Conservation (phyloP, 192 early-diverging fungal species). For the Backusella tuberculispora region DNA sequence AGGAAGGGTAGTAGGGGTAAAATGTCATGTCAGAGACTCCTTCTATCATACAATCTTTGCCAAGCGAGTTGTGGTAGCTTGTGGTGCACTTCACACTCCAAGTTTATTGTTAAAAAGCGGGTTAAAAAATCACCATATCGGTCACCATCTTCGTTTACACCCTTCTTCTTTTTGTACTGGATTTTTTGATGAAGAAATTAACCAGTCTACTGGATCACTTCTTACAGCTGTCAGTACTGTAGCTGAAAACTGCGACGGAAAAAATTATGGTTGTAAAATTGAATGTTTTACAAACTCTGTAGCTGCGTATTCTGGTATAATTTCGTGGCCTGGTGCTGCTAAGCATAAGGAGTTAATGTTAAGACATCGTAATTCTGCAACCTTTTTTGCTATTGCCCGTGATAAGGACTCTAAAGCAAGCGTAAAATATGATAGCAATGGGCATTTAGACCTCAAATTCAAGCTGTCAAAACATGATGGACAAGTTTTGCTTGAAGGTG, state of each 20-base stretch:
- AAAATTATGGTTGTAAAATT: constrained; percentile 67
- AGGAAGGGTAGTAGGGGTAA: constrained; percentile 60
- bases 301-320: constrained; percentile 38
- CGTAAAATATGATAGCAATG: constrained; percentile 47
- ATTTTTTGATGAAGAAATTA: constrained; percentile 50
- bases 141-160: constrained; percentile 65
- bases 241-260: constrained; percentile 59
- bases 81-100: constrained; percentile 68
- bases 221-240: constrained; percentile 67
- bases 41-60: constrained; percentile 48
- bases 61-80: constrained; percentile 59
- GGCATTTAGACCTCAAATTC: constrained; percentile 52
- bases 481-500: constrained; percentile 46
- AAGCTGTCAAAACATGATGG: constrained; percentile 57
- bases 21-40: constrained; percentile 33
- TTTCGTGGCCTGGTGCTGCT: constrained; percentile 53
- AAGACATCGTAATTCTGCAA: constrained; percentile 47
- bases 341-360: constrained; percentile 59
- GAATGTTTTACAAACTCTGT: constrained; percentile 63
- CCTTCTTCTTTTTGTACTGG: constrained; percentile 65
- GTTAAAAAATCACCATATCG: constrained; percentile 71
- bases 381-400: constrained; percentile 59
- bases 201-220: constrained; percentile 58
- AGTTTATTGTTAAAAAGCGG: constrained; percentile 65
- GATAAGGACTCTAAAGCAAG: constrained; percentile 60